Evolutionary conservation across 352 stramenopile species (phyloP), one percentile per base, ranked within the genome.

Genomic region (Pythium dissimile): DNA sequence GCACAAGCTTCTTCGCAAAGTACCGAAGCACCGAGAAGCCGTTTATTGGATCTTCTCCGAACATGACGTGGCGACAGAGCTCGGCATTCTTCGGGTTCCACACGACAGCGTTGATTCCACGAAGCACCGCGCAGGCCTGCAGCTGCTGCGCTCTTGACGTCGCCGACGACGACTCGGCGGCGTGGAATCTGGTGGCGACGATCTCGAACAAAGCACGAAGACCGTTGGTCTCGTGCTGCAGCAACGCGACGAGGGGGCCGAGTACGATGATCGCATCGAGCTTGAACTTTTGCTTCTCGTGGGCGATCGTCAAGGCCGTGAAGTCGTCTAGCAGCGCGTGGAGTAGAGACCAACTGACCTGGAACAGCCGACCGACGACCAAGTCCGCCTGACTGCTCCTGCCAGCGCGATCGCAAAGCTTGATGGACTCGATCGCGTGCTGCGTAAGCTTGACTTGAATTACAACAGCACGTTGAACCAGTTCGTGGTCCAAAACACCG

Each of bases 281-380:
- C n/a, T 66, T 56, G 47, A 79, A 45, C 48, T 73, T 74, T 15
- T 69, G 56, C 21, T 69, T 74, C 18, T 65, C 49, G 24, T 44
- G n/a, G 16, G 51, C 50, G 7, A 47, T 42, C 5, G 64, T 65
- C n/a, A 68, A 28, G 18, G 43, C 31, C 12, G 66, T 59, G 49
- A 84, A 85, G 15, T 71, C 75, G 30, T 86, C 74, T 0, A 90
- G 53, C 18, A 87, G 41, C 30, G 84, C 72, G 26, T 85, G 72
- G 5, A 88, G 70, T 30, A 90, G 45, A 41, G 73, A 75, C 75
- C 75, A 88, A 50, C 77, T 86, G n/a, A 88, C 63, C 47, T 84
- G 72, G 47, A 86, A 86, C 13, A 90, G 57, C 18, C 53, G 46
- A 3, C 18, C 37, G 1, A 41, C 37, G 1, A 37, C 49, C 2